A percentile compares a stretch with the other conserved stretches of the same genome.
phyloP scores from a whole-genome alignment of 2,329 filamentous ascomycete genomes.

The Neofusicoccum kwambonambiense region DNA sequence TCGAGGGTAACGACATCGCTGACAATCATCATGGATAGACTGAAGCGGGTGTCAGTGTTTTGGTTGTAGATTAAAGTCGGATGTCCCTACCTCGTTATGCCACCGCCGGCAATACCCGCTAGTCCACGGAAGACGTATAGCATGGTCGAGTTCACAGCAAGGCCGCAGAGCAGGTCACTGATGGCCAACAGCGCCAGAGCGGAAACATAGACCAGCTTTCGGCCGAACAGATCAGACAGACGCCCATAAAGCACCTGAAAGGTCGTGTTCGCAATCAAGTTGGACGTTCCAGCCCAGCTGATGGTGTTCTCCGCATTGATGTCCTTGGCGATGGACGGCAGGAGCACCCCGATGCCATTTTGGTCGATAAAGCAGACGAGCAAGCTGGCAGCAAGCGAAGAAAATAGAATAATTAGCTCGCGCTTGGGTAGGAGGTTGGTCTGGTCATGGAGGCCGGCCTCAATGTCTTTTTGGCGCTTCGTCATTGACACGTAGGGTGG shows the following conservation, averaged over 20 bases:
- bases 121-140: conserved; percentile 62
- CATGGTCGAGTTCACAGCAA: conserved; percentile 56
- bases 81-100: conserved; percentile 45
- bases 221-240: conserved; percentile 60
- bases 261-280: conserved; percentile 58
- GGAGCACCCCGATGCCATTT: conserved; percentile 51
- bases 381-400: conserved; percentile 52
- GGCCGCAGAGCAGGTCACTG: conserved; percentile 59
- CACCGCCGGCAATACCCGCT: conserved; percentile 62
- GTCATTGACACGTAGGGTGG: neutral
- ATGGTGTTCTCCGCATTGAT: conserved; percentile 49
- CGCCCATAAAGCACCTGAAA: conserved; percentile 66
- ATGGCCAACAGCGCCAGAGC: conserved; percentile 54
- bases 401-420: conserved; percentile 53
- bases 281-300: conserved; percentile 55
- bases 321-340: conserved; percentile 37
- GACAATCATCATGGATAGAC: conserved; percentile 50
- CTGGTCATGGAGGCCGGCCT: conserved; percentile 54
- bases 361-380: conserved; percentile 59
- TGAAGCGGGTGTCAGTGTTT: conserved; percentile 20
- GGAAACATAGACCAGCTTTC: conserved; percentile 58
- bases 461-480: conserved; percentile 30
- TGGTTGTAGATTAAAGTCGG: conserved; percentile 36
- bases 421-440: conserved; percentile 56
- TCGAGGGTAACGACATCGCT: conserved; percentile 51